Evolutionary conservation across 345 rosid genomes (phyloP), one percentile per base, ranked within the genome.

Genomic region (Citrus unshiu): DNA sequence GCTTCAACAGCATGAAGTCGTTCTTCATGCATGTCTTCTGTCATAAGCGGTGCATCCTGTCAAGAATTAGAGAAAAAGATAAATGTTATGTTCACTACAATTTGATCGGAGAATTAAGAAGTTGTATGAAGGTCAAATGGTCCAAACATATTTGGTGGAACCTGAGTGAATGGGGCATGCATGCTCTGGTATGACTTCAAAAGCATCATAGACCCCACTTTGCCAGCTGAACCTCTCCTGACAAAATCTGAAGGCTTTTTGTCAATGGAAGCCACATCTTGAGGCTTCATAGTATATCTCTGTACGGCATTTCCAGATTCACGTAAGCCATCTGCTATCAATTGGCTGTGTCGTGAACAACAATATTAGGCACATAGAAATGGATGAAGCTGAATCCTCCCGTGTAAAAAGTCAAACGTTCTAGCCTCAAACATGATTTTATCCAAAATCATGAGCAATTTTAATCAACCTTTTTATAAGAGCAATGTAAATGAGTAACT

Each of bases 1-100:
- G 93, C 95, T 84, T 96, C 95, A 66, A 96, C 95, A 70, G 98
- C 95, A 80, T 82, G 95, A 62, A 94, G 89, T 79, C 98, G 88
- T 80, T 97, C 99, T 92, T 94, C 99, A 86, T 97, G 99, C 98
- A 93, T 94, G 86, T 94, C 99, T 87, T 94, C 99, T 43, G 99
- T 94, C 98, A 97, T 93, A 74, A 92, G 95, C 19, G 95, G 95
- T 27, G 97, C 90, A 80, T 89, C 94, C 99, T 97, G 81, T 51
- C 78, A 82, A 71, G 70, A 73, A 82, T 70, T 22, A 65, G 66
- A 61, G 24, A 71, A 59, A 56, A 62, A 34, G 29, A 79, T 39
- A 63, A 72, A 27, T 62, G 40, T 51, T 54, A 68, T 19, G 32
- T 76, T 51, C 9, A 60, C 12, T 24, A 40, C 72, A 64, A 65